Conservation (phyloP, 2,329 filamentous ascomycete species). For the Lachnellula cervina region DNA sequence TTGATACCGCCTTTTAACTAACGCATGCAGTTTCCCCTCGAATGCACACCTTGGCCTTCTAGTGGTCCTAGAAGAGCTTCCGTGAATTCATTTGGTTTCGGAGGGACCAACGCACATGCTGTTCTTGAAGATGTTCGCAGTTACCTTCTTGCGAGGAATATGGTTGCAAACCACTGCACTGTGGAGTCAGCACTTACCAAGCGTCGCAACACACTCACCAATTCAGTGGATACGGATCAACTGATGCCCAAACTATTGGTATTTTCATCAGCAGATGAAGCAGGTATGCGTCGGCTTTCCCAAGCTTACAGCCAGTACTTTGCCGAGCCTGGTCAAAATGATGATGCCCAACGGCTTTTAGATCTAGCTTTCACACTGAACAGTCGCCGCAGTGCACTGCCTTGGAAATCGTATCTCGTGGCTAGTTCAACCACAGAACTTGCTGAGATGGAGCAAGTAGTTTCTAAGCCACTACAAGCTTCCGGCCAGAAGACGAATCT, state of each 20-base stretch:
- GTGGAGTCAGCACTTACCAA: not conserved
- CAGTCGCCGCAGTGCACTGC: conserved; percentile 3
- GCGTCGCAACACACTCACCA: not conserved
- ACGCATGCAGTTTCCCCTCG: not conserved
- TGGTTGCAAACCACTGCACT: not conserved
- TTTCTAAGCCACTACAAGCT: not conserved
- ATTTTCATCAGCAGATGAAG: conserved; percentile 2
- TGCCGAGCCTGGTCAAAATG: not conserved
- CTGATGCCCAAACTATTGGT: conserved; percentile 1
- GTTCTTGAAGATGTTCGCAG: not conserved
- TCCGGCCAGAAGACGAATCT: not conserved
- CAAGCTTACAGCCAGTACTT: not conserved
- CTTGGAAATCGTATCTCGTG: conserved; percentile 7
- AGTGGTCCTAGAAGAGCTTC: conserved; percentile 8
- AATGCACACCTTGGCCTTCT: conserved; percentile 7
- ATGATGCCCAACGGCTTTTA: too few relatives aligned
- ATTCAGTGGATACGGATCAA: not conserved
- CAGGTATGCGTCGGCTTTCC: not conserved
- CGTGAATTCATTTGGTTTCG: conserved; percentile 25
- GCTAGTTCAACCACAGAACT: not conserved
- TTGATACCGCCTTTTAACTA: not conserved
- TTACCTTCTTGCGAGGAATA: not conserved
- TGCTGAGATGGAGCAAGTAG: conserved; percentile 22
- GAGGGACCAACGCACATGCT: conserved; percentile 23
- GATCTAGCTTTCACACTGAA: conserved; percentile 10